Base-by-base conservation (phyloP, 345 rosid genomes). In the Isatis tinctoria region DNA sequence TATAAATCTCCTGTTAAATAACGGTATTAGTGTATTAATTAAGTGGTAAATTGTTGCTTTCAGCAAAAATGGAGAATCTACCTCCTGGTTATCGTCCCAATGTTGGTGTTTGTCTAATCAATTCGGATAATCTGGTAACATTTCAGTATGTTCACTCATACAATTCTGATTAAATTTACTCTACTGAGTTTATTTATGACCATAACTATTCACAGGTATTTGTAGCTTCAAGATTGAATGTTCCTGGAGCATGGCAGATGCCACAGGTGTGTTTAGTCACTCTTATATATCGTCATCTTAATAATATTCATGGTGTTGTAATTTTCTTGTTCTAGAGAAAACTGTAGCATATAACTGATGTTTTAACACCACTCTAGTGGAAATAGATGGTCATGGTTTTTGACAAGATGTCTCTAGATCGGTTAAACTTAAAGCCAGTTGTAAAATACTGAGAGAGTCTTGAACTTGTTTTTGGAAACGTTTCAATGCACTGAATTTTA, bases 201-300 rank as follows among this genome's bases (percentile, higher is more conserved):
- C 2, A 3, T n/a, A n/a, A n/a, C n/a, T n/a, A n/a, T 70, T 69
- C 45, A 72, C 85, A 95, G 99, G 85, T 95, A 18, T 95, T 95
- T 81, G 97, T 95, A 79, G 99, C 88, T 35, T 92, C 99, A 2
- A 95, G 96, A 73, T 80, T 95, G 81, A 95, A 95, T 81, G 97
- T 95, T 79, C 99, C 97, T 0, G 99, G 99, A 86, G 99, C 97
- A 24, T 95, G 99, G 99, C 99, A 95, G 86, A 95, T 95, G 99
- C 97, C 97, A 74, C 99, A 95, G 99, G 99, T 90, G 18, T 20
- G 27, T 10, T 45, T 64, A 10, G 8, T 41, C 36, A 54, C 56
- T 73, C 37, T n/a, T n/a, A n/a, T n/a, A 4, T 43, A 30, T 12
- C 10, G n/a, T 33, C 1, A 6, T 33, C 33, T 5, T 5, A 4